Percentiles rank a stretch among this genome's conserved stretches.
Evolutionary conservation across 208 protist genomes (phyloP).

Genomic region (Entamoeba invadens): DNA sequence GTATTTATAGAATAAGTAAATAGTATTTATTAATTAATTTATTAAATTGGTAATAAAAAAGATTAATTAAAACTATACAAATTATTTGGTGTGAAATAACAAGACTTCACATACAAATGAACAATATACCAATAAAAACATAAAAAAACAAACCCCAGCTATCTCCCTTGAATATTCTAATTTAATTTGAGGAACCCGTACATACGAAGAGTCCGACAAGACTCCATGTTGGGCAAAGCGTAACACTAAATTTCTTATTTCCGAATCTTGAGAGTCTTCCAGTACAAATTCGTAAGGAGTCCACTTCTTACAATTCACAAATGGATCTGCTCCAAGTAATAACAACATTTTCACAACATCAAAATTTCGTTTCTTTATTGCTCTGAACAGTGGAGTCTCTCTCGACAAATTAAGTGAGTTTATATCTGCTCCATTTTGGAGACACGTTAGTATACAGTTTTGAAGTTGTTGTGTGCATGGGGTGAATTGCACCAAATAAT

Average conservation of each 20-base stretch:
- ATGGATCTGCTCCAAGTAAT: neutral
- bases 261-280: neutral
- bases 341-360: neutral
- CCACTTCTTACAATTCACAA: neutral
- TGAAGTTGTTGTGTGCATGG: neutral
- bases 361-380: neutral
- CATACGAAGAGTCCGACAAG: neutral
- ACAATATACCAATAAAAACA: no score
- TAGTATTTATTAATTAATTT: no score
- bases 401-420: neutral
- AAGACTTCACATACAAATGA: no score
- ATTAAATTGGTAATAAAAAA: no score
- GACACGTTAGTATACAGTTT: neutral
- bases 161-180: no score
- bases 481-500: neutral
- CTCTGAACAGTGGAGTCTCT: neutral
- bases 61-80: no score
- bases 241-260: neutral
- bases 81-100: no score
- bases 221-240: neutral
- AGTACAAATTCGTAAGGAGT: neutral
- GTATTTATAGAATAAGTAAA: no score
- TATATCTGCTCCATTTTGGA: neutral
- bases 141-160: no score
- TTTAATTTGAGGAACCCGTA: neutral